Evolutionary conservation across 1,284 basidiomycete species (phyloP).

Genomic region (Ceratobasidium sp.): DNA sequence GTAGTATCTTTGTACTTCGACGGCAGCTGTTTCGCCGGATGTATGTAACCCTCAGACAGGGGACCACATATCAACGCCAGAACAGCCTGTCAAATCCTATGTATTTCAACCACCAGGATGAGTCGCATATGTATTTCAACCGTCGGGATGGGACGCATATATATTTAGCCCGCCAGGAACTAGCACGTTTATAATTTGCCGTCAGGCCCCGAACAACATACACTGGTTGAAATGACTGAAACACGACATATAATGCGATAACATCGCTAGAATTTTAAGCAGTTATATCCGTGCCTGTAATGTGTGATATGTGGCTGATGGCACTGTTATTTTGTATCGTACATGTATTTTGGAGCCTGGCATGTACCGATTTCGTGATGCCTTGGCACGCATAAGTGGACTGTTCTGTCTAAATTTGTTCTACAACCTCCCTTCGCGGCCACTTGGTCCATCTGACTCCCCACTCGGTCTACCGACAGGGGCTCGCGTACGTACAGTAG

Average conservation of each 20-base stretch:
- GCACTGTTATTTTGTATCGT: slow-evolving; percentile 1
- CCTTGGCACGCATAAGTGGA: too few species aligned
- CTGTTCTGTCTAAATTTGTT: too few species aligned
- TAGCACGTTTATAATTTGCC: neutral
- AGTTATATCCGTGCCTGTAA: neutral
- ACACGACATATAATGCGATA: neutral
- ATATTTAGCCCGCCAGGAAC: neutral
- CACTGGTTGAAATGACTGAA: neutral
- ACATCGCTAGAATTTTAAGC: neutral
- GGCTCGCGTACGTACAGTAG: too few species aligned
- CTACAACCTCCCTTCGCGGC: too few species aligned
- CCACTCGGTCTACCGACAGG: too few species aligned
- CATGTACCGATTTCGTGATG: neutral
- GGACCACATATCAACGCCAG: too few species aligned
- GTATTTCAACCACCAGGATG: too few species aligned
- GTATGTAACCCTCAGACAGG: too few species aligned
- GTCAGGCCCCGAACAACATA: neutral
- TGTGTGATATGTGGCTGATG: neutral
- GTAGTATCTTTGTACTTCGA: too few species aligned
- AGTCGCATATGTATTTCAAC: neutral
- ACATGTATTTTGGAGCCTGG: neutral
- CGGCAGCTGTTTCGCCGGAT: too few species aligned
- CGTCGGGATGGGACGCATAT: too few species aligned
- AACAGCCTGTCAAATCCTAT: neutral
- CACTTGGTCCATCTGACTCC: too few species aligned